These are phyloP conservation scores for Suhomyces sp. DNA, from an alignment of 805 yeast species.

Conservation along the genomic window DNA sequence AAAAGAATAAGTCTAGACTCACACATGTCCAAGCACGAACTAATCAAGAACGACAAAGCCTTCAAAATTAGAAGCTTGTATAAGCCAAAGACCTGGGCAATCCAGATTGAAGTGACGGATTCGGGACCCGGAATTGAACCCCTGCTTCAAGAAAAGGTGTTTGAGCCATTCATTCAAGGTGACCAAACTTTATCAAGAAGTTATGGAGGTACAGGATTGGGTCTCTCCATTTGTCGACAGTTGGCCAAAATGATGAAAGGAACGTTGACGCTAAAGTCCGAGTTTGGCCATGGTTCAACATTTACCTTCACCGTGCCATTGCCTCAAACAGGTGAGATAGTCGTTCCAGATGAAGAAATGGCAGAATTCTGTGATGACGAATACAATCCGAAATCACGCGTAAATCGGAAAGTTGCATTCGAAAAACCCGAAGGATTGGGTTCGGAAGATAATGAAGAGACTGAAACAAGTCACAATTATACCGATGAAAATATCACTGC, in stretches of 20 bases:
- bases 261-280: slow-evolving; percentile 67
- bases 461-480: neutral
- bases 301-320: slow-evolving; percentile 80
- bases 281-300: slow-evolving; percentile 78
- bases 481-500: neutral
- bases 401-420: slow-evolving; percentile 51
- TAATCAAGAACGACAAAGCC: slow-evolving; percentile 34
- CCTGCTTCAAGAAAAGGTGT: slow-evolving; percentile 75
- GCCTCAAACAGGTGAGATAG: slow-evolving; percentile 58
- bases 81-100: slow-evolving; percentile 49
- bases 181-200: slow-evolving; percentile 90
- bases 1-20: neutral
- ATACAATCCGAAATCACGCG: slow-evolving; percentile 54
- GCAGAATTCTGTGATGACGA: slow-evolving; percentile 59
- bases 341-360: slow-evolving; percentile 35
- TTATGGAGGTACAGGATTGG: slow-evolving; percentile 95
- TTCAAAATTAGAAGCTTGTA: slow-evolving; percentile 34
- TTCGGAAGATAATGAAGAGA: neutral
- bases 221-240: slow-evolving; percentile 84
- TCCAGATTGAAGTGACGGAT: slow-evolving; percentile 75
- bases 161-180: slow-evolving; percentile 97
- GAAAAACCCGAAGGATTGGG: slow-evolving; percentile 25
- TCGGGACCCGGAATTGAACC: slow-evolving; percentile 95
- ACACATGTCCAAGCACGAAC: slow-evolving; percentile 17
- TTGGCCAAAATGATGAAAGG: slow-evolving; percentile 91